Base-by-base conservation (phyloP, 345 rosid genomes). In the Lagerstroemia speciosa region DNA sequence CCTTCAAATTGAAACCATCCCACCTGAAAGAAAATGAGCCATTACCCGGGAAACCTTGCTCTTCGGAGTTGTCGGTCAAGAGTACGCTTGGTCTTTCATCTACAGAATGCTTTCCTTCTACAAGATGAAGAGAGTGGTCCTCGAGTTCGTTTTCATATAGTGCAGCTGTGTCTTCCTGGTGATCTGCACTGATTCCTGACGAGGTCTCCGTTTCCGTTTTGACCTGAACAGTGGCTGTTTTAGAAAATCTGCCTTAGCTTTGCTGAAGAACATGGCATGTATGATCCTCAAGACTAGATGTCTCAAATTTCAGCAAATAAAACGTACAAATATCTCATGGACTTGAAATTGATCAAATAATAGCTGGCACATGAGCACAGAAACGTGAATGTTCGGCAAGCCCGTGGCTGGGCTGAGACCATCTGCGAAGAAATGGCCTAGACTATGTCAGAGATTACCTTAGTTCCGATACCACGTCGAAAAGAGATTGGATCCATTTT, bases 1-100 rank as follows among this genome's bases (percentile, higher is more conserved):
- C 78, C 70, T 68, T 82, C 70, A 73, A 64, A 70, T 68, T 78
- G 62, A 67, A 62, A 53, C 67, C 70, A 31, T 53, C 33, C 70
- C 63, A 52, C 37, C 20, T 52, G 8, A 65, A 65, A 8, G 67
- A 65, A 65, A 65, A 65, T 65, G 67, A 5, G 6, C 50, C 29
- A 30, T 26, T 20, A 31, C 50, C 52, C 29, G 2, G 33, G 34
- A 30, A 27, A 30, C 63, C 34, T 58, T 58, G 63, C 11, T 58
- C 63, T 30, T 27, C 33, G 11, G 63, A 27, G 63, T 30, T 58
- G 27, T 58, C 63, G 5, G 63, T 58, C 1, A 52, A 43, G 67
- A 38, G 19, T 24, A 24, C 40, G 64, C 33, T 63, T n/a, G 74
- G 67, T 68, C 76, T 71, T 75, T 66, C 67, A 27, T 19, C 75